Conservation (phyloP, 805 yeast species). For the Suhomyces canberraensis region DNA sequence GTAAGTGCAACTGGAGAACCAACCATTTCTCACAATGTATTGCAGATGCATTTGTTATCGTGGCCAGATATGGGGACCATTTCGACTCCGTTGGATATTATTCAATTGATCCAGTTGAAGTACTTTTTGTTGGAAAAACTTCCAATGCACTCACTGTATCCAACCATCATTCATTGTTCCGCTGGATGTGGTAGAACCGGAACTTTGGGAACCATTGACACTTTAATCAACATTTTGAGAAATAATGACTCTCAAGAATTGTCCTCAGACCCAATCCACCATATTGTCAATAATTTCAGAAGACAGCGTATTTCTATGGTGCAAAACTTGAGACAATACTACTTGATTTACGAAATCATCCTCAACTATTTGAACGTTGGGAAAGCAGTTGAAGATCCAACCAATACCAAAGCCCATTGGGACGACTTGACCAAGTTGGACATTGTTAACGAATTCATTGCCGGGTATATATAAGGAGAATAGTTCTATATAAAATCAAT, state of each 20-base stretch:
- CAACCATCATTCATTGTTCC: conserved; percentile 45
- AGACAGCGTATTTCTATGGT: conserved; percentile 57
- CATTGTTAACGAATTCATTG: conserved; percentile 9
- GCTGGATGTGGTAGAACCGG: conserved; percentile 32
- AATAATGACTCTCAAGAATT: conserved; percentile 13
- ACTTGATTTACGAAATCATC: conserved; percentile 45
- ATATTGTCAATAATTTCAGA: conserved; percentile 46
- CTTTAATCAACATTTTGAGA: conserved; percentile 23
- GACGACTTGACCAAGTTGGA: conserved; percentile 9
- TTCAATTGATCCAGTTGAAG: conserved; percentile 41
- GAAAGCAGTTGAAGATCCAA: conserved; percentile 1
- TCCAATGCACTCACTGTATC: conserved; percentile 6
- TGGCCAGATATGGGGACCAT: conserved; percentile 86
- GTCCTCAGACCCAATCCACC: conserved; percentile 41
- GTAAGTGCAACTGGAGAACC: conserved; percentile 3
- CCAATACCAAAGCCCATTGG: conserved; percentile 1
- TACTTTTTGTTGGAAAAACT: conserved; percentile 12
- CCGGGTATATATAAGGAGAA: too few relatives aligned
- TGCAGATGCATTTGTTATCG: conserved; percentile 71
- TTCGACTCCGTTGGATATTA: conserved; percentile 52
- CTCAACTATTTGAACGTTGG: conserved; percentile 16
- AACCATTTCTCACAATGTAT: conserved; percentile 38
- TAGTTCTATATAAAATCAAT: too few relatives aligned
- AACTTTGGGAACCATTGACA: conserved; percentile 26
- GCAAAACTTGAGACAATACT: conserved; percentile 53